A percentile compares a stretch with the other conserved stretches of the same genome.
Evolutionary conservation across 148 eudicot genomes (phyloP).

Genomic region (Tetragonia tetragonoides): DNA sequence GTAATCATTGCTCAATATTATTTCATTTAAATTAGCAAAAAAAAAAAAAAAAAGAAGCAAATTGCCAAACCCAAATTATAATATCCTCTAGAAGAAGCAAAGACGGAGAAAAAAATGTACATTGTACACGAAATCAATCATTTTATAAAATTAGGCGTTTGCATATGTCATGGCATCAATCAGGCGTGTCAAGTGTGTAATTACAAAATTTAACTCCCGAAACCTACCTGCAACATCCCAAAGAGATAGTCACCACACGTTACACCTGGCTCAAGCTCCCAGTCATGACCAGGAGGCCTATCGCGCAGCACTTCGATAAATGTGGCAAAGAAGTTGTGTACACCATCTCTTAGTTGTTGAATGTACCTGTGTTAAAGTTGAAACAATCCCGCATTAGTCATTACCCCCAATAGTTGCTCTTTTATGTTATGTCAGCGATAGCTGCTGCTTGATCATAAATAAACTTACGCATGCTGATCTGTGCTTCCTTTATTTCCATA

Average conservation of each 20-base stretch:
- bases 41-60: background rate
- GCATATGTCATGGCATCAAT: background rate
- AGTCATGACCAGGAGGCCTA: conserved; percentile 99
- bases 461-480: conserved; percentile 96
- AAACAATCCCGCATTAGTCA: background rate
- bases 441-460: background rate
- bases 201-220: conserved; percentile 9
- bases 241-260: conserved; percentile 99
- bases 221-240: conserved; percentile 91
- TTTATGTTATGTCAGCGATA: background rate
- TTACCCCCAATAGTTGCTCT: background rate
- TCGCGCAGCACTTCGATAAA: conserved; percentile 97
- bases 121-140: background rate
- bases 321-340: conserved; percentile 95
- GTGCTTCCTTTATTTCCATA: conserved; percentile 99
- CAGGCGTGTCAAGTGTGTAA: background rate
- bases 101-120: background rate
- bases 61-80: background rate
- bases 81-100: background rate
- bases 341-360: conserved; percentile 98
- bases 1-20: background rate
- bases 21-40: background rate
- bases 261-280: conserved; percentile 99
- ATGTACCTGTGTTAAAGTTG: conserved; percentile 56
- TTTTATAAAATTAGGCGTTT: background rate